A percentile compares a stretch with the other conserved stretches of the same genome.
phyloP scores from a whole-genome alignment of 257 asterid species.

The Solanum tacnaense region DNA sequence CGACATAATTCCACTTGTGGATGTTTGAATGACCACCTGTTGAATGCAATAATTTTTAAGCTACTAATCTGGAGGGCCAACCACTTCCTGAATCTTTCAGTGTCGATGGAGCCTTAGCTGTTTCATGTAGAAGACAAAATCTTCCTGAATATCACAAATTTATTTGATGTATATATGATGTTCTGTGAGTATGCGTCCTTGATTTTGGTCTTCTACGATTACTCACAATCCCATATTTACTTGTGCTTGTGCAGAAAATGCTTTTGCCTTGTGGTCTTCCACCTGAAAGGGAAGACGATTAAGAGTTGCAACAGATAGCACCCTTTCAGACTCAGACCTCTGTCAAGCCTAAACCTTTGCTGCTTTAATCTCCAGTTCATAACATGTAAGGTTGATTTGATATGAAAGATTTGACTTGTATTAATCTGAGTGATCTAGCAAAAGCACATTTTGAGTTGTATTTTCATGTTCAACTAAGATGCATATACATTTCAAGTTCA shows the following conservation, averaged over 20 bases:
- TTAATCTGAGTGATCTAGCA: not conserved
- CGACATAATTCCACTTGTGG: not conserved
- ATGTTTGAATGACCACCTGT: not conserved
- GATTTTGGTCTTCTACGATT: not conserved
- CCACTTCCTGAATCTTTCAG: not conserved
- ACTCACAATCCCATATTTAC: not conserved
- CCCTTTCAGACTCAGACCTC: not conserved
- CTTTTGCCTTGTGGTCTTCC: conserved; percentile 89
- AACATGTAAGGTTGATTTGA: not conserved
- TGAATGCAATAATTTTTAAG: not conserved
- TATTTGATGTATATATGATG: not conserved
- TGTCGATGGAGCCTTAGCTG: not conserved
- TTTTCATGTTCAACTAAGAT: not conserved
- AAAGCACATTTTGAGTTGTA: not conserved
- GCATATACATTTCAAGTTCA: not conserved
- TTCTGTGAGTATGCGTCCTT: not conserved
- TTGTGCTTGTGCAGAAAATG: conserved; percentile 64
- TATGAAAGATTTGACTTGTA: not conserved
- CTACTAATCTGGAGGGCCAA: not conserved
- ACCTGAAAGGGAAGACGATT: conserved; percentile 92
- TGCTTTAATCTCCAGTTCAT: not conserved
- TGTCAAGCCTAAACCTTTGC: not conserved
- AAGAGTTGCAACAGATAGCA: not conserved
- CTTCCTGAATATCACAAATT: not conserved
- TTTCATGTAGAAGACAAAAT: not conserved